Evolutionary conservation across 2,329 filamentous ascomycete species (phyloP).

Genomic region (Diaporthe vexans): DNA sequence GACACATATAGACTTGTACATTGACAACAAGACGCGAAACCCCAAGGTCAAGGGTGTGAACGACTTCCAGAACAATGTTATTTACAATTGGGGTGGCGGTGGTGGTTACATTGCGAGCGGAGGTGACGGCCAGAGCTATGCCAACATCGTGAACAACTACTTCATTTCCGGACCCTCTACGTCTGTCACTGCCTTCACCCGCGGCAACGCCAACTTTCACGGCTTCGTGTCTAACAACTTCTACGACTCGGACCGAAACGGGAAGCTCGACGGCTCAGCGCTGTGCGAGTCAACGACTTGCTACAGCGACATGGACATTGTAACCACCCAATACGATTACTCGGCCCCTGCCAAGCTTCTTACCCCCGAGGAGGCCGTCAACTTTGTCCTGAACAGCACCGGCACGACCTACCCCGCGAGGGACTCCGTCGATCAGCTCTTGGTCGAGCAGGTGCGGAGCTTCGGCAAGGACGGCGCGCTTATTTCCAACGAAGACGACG

Average conservation of each 20-base stretch:
- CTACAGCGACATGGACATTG: slow-evolving; percentile 62
- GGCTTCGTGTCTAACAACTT: slow-evolving; percentile 62
- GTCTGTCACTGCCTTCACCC: slow-evolving; percentile 63
- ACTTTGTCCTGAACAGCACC: slow-evolving; percentile 54
- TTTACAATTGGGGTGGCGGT: slow-evolving; percentile 69
- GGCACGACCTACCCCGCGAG: slow-evolving; percentile 58
- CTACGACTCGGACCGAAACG: slow-evolving; percentile 64
- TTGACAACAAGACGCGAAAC: slow-evolving; percentile 70
- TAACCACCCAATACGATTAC: slow-evolving; percentile 56
- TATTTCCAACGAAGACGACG: slow-evolving; percentile 61
- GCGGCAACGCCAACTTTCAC: slow-evolving; percentile 68
- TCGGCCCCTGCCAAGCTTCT: slow-evolving; percentile 57
- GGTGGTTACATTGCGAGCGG: slow-evolving; percentile 69
- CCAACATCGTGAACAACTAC: slow-evolving; percentile 69
- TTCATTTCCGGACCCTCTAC: slow-evolving; percentile 68
- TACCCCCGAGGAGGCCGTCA: slow-evolving; percentile 56
- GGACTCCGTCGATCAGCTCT: slow-evolving; percentile 58
- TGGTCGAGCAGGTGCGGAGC: slow-evolving; percentile 60
- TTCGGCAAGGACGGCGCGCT: slow-evolving; percentile 60
- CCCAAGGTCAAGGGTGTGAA: slow-evolving; percentile 70
- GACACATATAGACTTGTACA: slow-evolving; percentile 58
- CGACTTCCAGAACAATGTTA: slow-evolving; percentile 64
- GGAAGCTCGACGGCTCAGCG: slow-evolving; percentile 61
- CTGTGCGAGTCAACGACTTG: slow-evolving; percentile 58
- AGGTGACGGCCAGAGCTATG: slow-evolving; percentile 60